A percentile compares a stretch with the other conserved stretches of the same genome.
Conservation (phyloP, 768 basidiomycete genomes). For the Lentinula sp. region DNA sequence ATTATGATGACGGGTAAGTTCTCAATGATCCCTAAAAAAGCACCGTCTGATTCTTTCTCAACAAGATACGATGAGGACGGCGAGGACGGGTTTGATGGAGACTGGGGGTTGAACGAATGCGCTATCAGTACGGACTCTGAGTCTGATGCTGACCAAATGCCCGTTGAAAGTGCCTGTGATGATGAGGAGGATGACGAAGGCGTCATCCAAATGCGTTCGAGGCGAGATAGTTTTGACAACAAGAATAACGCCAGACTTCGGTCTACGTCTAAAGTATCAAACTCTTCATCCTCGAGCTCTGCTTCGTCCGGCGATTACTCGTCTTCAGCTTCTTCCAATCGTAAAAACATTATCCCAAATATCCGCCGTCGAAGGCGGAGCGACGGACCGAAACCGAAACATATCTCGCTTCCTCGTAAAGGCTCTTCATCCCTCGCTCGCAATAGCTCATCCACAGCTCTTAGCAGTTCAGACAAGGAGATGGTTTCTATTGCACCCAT, state of each 20-base stretch:
- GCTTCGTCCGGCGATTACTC: constrained; percentile 19
- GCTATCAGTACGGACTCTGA: constrained; percentile 35
- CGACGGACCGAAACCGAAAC: constrained; percentile 8
- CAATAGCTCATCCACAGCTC: constrained; percentile 20
- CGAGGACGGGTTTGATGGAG: constrained; percentile 49
- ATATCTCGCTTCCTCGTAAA: constrained; percentile 1
- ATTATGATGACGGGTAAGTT: constrained; percentile 43
- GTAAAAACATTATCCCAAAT: not conserved
- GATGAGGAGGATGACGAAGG: constrained; percentile 38
- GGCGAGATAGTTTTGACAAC: constrained; percentile 16
- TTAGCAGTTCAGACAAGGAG: not conserved
- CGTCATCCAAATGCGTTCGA: constrained; percentile 59
- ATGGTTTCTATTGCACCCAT: constrained; percentile 41
- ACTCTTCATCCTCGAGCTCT: constrained; percentile 32
- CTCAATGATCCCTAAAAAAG: constrained; percentile 6
- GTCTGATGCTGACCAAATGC: constrained; percentile 24
- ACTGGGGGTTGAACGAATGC: constrained; percentile 21
- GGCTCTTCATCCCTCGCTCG: constrained; percentile 18
- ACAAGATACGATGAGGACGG: constrained; percentile 65
- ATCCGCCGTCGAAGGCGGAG: constrained; percentile 4
- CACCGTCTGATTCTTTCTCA: constrained; percentile 3
- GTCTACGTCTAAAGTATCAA: constrained; percentile 39
- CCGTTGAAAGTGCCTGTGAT: constrained; percentile 4
- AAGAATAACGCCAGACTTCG: constrained; percentile 20
- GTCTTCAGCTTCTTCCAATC: constrained; percentile 14